Evolutionary conservation across 495 filamentous ascomycete species (phyloP), one percentile per base, ranked within the genome.

Genomic region (Penicillium tannophilum): DNA sequence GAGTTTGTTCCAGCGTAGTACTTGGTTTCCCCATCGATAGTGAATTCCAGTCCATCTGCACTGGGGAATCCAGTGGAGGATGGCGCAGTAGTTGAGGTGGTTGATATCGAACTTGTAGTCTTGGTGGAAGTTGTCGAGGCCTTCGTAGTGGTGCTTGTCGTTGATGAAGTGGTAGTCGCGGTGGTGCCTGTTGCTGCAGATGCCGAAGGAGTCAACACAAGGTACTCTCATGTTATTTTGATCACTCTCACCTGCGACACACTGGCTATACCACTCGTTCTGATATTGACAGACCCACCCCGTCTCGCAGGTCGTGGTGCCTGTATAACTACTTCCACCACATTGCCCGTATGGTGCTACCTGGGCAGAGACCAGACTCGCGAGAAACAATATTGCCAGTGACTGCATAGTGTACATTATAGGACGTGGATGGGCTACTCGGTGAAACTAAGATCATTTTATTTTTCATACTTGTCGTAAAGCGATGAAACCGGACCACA

Each of bases 1-100:
- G 82, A 73, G 71, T 92, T 92, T 5, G 86, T 87, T 16, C 89
- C 89, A 4, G 86, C 83, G 65, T 80, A 88, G 71, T 87, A 85
- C 56, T 77, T 76, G 5, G 82, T 84, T 59, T 82, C 63, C 19
- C 85, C 85, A 65, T 88, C 83, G 62, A 90, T 84, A 50, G 72
- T 78, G 74, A 90, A 88, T 33, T 84, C 78, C 8, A 74, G 72
- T 0, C 80, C 86, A 4, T 80, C 69, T 1, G 78, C 79, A 4
- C 72, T 78, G 14, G 83, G 73, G 51, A 85, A 84, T 6, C 70
- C 77, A 10, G 59, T 60, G 9, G 56, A 58, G 1, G 60, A 60
- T 4, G 63, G 62, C 0, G 61, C 59, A 12, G 42, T 51, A 28
- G 49, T 35, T 1, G 39, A 56, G 14, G 56, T 53, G 1, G 57